These are phyloP conservation scores for Diutina mesorugosa DNA, from an alignment of 1,139 yeast species.

Conservation along the genomic window DNA sequence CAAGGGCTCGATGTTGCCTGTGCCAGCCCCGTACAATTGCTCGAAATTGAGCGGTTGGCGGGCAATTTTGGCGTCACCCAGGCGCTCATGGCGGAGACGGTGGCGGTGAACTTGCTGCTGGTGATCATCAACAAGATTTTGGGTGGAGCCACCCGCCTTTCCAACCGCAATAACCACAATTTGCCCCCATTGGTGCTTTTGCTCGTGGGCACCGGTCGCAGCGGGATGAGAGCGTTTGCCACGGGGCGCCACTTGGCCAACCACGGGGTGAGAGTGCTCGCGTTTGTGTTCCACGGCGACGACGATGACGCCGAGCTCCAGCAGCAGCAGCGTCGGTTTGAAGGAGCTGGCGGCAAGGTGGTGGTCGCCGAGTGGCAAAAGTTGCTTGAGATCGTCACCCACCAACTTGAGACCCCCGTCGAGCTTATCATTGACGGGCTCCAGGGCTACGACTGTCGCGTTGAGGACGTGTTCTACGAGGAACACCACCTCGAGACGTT, in stretches of 20 bases:
- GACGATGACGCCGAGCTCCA: slow-evolving; percentile 17
- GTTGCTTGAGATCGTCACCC: slow-evolving; percentile 18
- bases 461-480: slow-evolving; percentile 33
- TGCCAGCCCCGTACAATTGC: slow-evolving; percentile 69
- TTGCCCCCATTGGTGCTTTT: slow-evolving; percentile 67
- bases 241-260: slow-evolving; percentile 72
- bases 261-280: slow-evolving; percentile 60
- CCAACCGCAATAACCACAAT: slow-evolving; percentile 48
- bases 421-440: slow-evolving; percentile 72
- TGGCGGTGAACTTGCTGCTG: slow-evolving; percentile 55
- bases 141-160: slow-evolving; percentile 57
- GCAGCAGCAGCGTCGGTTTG: slow-evolving; percentile 41
- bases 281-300: slow-evolving; percentile 30
- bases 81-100: slow-evolving; percentile 47
- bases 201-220: slow-evolving; percentile 58
- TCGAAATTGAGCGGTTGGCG: slow-evolving; percentile 63
- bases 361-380: slow-evolving; percentile 20
- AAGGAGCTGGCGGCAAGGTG: slow-evolving; percentile 30
- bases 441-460: slow-evolving; percentile 68
- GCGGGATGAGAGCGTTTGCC: slow-evolving; percentile 69
- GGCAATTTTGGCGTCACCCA: slow-evolving; percentile 42
- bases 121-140: slow-evolving; percentile 43
- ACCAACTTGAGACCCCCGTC: slow-evolving; percentile 56
- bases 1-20: slow-evolving; percentile 27
- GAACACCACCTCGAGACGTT: slow-evolving; percentile 20